Percentiles rank a stretch among this genome's conserved stretches.
These are phyloP conservation scores for Rossbeevera mucosa DNA, from an alignment of 768 basidiomycete species.

Conservation along the genomic window DNA sequence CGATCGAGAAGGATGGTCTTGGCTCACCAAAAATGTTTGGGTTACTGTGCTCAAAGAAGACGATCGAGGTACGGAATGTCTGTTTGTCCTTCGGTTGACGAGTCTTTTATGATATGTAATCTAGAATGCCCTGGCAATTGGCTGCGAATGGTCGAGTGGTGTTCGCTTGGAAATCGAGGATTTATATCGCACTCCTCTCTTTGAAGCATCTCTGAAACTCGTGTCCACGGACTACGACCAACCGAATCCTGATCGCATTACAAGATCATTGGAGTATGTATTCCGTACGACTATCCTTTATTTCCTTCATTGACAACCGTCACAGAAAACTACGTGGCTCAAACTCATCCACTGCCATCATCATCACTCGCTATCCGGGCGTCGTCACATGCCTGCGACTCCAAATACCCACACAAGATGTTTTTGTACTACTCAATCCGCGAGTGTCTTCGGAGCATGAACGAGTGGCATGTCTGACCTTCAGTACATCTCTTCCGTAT, in stretches of 20 bases:
- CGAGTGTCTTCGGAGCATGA: conserved; percentile 48
- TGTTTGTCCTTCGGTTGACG: neutral
- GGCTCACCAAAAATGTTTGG: conserved; percentile 11
- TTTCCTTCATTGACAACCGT: conserved; percentile 3
- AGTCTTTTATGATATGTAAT: neutral
- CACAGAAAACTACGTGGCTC: conserved; percentile 21
- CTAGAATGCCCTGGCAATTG: conserved; percentile 52
- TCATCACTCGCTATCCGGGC: conserved; percentile 60
- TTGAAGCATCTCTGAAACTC: conserved; percentile 37
- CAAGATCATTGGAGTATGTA: conserved; percentile 18
- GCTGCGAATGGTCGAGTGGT: conserved; percentile 41
- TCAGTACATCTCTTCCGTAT: conserved; percentile 40
- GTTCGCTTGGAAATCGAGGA: conserved; percentile 50
- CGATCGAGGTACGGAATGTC: conserved; percentile 16
- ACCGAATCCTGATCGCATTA: conserved; percentile 34
- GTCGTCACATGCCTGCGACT: conserved; percentile 48
- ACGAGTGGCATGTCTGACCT: conserved; percentile 48
- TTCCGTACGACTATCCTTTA: neutral
- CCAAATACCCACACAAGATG: conserved; percentile 16
- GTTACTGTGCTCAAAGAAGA: conserved; percentile 11
- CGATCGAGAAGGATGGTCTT: neutral
- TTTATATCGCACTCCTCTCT: conserved; percentile 43
- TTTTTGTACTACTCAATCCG: conserved; percentile 61
- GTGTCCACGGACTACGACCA: conserved; percentile 33
- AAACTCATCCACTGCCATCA: conserved; percentile 28